These are phyloP conservation scores for Myxozyma mucilagina DNA, from an alignment of 805 yeast genomes.

Conservation along the genomic window DNA sequence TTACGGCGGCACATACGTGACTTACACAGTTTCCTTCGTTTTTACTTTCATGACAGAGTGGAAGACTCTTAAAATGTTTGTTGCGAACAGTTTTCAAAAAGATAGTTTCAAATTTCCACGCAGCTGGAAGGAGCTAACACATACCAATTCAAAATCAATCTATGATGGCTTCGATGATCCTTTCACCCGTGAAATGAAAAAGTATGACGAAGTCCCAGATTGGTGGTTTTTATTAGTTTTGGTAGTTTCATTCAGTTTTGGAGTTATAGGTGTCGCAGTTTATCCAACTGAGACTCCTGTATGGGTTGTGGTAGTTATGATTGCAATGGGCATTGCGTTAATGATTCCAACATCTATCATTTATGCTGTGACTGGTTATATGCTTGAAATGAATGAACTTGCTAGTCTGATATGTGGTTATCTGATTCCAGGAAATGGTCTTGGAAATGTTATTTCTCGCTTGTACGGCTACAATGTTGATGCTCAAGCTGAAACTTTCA, in stretches of 20 bases:
- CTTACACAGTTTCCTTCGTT: constrained; percentile 54
- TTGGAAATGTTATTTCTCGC: constrained; percentile 52
- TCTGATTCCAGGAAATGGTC: constrained; percentile 57
- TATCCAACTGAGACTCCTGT: constrained; percentile 51
- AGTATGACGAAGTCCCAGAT: constrained; percentile 64
- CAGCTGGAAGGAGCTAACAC: constrained; percentile 24
- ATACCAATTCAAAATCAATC: constrained; percentile 38
- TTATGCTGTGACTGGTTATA: constrained; percentile 61
- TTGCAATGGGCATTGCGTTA: constrained; percentile 54
- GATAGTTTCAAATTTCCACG: constrained; percentile 33
- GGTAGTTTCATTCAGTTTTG: constrained; percentile 43
- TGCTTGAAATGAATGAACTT: constrained; percentile 47
- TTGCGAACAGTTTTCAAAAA: background rate
- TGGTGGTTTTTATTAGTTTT: constrained; percentile 42
- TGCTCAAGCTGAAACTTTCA: constrained; percentile 46
- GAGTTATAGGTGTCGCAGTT: constrained; percentile 39
- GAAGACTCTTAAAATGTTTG: constrained; percentile 2
- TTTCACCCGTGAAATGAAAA: constrained; percentile 43
- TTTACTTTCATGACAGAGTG: constrained; percentile 49
- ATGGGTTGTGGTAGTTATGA: constrained; percentile 63
- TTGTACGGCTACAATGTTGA: constrained; percentile 38
- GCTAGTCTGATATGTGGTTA: constrained; percentile 50
- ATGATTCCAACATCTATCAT: constrained; percentile 64
- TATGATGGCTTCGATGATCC: constrained; percentile 50
- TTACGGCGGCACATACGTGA: constrained; percentile 54